These are phyloP conservation scores for Thozetella sp. DNA, from an alignment of 495 filamentous ascomycete genomes.

Conservation along the genomic window DNA sequence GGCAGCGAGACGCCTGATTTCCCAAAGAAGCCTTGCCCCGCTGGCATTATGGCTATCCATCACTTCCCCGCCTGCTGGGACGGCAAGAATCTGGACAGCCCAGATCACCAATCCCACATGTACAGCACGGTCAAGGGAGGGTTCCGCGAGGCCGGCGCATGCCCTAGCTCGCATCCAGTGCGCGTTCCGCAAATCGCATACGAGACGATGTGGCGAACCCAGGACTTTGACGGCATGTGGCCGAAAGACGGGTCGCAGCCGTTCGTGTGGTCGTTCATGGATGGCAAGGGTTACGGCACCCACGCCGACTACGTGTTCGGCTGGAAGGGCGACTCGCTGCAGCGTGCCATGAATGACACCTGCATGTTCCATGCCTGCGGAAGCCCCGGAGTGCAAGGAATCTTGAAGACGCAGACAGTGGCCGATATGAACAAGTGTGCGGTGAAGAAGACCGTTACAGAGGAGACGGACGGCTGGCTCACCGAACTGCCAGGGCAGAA, in stretches of 20 bases:
- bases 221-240: constrained; percentile 48
- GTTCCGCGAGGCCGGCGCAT: constrained; percentile 41
- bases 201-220: constrained; percentile 55
- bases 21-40: constrained; percentile 42
- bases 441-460: constrained; percentile 28
- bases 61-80: constrained; percentile 61
- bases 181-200: constrained; percentile 50
- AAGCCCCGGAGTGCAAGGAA: constrained; percentile 10
- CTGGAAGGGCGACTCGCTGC: constrained; percentile 31
- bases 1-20: constrained; percentile 47
- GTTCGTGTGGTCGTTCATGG: constrained; percentile 48
- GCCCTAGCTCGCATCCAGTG: constrained; percentile 52
- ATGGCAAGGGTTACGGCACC: constrained; percentile 36
- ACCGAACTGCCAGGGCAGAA: neutral
- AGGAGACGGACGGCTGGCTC: constrained; percentile 38
- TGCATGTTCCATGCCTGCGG: constrained; percentile 40
- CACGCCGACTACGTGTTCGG: constrained; percentile 39
- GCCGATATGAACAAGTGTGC: constrained; percentile 35
- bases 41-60: constrained; percentile 51
- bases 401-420: constrained; percentile 33
- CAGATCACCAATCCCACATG: constrained; percentile 59
- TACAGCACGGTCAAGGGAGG: constrained; percentile 42
- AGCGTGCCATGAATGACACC: constrained; percentile 34
- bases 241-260: constrained; percentile 44
- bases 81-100: constrained; percentile 57